Conservation (phyloP, 305 asterid species). For the Ajuga reptans region DNA sequence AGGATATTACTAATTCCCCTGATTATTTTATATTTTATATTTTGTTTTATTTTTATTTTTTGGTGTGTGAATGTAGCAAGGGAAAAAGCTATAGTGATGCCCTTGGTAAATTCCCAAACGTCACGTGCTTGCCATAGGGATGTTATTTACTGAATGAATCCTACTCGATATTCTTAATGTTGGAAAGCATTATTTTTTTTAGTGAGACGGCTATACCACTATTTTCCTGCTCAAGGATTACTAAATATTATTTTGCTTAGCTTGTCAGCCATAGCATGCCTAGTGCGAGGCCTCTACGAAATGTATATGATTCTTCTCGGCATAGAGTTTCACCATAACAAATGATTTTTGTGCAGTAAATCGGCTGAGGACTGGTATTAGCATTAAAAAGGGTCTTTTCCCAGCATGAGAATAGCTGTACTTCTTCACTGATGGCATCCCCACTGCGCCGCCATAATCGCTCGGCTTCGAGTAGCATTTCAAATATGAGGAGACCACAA, state of each 20-base stretch:
- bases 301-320: neutral
- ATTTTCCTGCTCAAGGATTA: neutral
- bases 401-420: conserved; percentile 11
- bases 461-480: conserved; percentile 37
- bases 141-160: neutral
- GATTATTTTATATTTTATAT: too few relatives aligned
- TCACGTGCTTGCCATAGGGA: neutral
- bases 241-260: neutral
- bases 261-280: neutral
- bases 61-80: too few relatives aligned
- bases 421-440: conserved; percentile 30
- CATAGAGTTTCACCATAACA: neutral
- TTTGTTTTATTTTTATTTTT: neutral
- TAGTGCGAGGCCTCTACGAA: neutral
- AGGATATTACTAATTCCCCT: neutral
- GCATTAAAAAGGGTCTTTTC: conserved; percentile 19
- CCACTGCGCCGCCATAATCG: conserved; percentile 47
- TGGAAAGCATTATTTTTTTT: neutral
- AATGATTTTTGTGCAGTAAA: conserved; percentile 17
- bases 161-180: neutral
- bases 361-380: conserved; percentile 20
- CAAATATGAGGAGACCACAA: conserved; percentile 50
- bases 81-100: neutral
- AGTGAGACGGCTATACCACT: neutral
- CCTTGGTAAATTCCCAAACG: neutral